These are phyloP conservation scores for Anthracocystis panici-leucophaei DNA, from an alignment of 1,284 basidiomycete species.

Conservation along the genomic window DNA sequence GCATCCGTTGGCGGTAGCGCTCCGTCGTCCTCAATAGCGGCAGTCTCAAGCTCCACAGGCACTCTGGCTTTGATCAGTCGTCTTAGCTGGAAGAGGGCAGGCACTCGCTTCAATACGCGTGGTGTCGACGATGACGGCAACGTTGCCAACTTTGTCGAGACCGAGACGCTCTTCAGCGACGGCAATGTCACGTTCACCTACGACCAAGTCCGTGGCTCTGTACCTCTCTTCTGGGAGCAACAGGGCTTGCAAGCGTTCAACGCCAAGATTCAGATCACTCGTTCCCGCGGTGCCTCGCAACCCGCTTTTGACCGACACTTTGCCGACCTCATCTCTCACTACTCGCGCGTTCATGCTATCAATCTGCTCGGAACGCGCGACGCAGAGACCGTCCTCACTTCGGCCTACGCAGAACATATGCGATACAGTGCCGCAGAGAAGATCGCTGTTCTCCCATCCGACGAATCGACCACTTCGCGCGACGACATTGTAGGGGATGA, in stretches of 20 bases:
- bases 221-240: slow-evolving; percentile 91
- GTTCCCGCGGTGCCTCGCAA: slow-evolving; percentile 90
- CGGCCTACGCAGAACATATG: slow-evolving; percentile 75
- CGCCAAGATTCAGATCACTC: slow-evolving; percentile 71
- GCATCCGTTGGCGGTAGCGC: neutral
- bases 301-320: slow-evolving; percentile 96
- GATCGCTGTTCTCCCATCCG: slow-evolving; percentile 33
- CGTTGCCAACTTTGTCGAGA: slow-evolving; percentile 98
- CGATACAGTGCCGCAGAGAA: slow-evolving; percentile 50
- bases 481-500: slow-evolving; percentile 32
- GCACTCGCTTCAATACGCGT: slow-evolving; percentile 95
- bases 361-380: slow-evolving; percentile 73
- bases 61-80: slow-evolving; percentile 85
- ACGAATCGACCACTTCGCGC: slow-evolving; percentile 15
- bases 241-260: slow-evolving; percentile 78
- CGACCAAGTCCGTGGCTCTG: slow-evolving; percentile 91
- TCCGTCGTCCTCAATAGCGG: slow-evolving; percentile 72
- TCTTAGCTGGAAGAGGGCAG: slow-evolving; percentile 92
- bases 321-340: slow-evolving; percentile 75
- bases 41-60: slow-evolving; percentile 1
- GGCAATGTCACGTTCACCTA: slow-evolving; percentile 88
- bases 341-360: slow-evolving; percentile 60
- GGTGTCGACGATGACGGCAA: slow-evolving; percentile 98
- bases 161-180: slow-evolving; percentile 88
- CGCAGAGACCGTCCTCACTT: slow-evolving; percentile 86